A percentile compares a stretch with the other conserved stretches of the same genome.
Evolutionary conservation across 148 eudicot genomes (phyloP).

Genomic region (Agrostemma githago): DNA sequence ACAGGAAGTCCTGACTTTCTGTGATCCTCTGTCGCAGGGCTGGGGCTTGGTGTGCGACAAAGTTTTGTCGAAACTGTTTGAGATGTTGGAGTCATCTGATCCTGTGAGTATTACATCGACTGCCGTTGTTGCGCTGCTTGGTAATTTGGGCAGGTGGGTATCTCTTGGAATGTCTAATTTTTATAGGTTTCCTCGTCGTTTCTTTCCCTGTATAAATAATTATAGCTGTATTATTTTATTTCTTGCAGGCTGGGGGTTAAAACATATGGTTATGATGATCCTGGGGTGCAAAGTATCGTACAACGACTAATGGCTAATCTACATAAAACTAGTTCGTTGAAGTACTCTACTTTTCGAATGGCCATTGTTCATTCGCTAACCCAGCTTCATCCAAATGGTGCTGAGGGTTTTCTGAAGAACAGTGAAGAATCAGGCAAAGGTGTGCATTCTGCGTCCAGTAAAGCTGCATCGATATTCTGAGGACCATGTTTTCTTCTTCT

Average conservation of each 20-base stretch:
- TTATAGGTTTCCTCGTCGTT: neutral
- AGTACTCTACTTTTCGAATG: conserved; percentile 6
- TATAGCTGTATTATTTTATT: neutral
- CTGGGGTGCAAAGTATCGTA: conserved; percentile 42
- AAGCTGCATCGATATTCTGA: conserved; percentile 8
- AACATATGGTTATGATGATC: conserved; percentile 48
- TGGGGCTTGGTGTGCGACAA: conserved; percentile 61
- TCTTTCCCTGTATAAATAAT: neutral
- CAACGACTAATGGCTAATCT: conserved; percentile 32
- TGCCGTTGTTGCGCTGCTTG: conserved; percentile 46
- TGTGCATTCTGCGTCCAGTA: conserved; percentile 5
- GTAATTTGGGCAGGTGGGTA: conserved; percentile 66
- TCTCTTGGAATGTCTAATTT: neutral
- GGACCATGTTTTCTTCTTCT: conserved; percentile 18
- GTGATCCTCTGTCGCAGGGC: conserved; percentile 35
- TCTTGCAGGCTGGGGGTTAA: conserved; percentile 50
- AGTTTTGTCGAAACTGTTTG: conserved; percentile 39
- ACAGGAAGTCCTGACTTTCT: neutral
- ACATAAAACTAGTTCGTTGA: conserved; percentile 18
- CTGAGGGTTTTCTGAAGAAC: conserved; percentile 17
- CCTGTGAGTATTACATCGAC: conserved; percentile 24
- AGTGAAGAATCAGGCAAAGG: conserved; percentile 5
- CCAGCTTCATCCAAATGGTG: conserved; percentile 23
- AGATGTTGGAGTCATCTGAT: conserved; percentile 36
- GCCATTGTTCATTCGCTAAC: conserved; percentile 22